Percentiles rank a stretch among this genome's conserved stretches.
Evolutionary conservation across 139 green algal genomes (phyloP).

Genomic region (Raphidocelis subcapitata): DNA sequence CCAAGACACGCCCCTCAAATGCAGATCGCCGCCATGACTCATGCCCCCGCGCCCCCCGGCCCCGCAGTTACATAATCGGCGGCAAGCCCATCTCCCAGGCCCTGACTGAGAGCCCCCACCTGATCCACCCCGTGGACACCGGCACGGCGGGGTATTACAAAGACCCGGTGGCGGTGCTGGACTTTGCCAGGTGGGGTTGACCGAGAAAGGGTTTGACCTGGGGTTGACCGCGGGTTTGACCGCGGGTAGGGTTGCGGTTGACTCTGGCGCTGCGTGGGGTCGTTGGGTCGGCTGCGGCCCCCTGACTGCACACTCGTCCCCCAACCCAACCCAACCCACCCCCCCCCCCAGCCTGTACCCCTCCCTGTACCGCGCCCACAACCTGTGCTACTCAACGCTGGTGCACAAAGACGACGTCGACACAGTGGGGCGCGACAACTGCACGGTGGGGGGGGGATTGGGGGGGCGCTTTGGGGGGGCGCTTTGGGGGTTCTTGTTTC

Average conservation of each 20-base stretch:
- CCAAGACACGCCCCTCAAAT: too few species aligned
- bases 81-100: conserved; percentile 39
- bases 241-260: too few species aligned
- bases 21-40: too few species aligned
- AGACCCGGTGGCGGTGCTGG: conserved; percentile 65
- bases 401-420: conserved; percentile 34
- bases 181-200: conserved; percentile 58
- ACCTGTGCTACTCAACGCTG: conserved; percentile 84
- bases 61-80: conserved; percentile 45
- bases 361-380: conserved; percentile 69
- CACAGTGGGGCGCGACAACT: too few species aligned
- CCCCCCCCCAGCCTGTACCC: conserved; percentile 59
- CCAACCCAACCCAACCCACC: too few species aligned
- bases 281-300: too few species aligned
- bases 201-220: too few species aligned
- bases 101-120: conserved; percentile 63
- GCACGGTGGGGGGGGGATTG: not conserved
- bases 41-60: too few species aligned
- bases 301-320: too few species aligned
- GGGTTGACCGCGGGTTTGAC: too few species aligned
- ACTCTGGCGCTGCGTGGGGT: too few species aligned
- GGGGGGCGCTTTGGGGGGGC: too few species aligned
- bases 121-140: conserved; percentile 78
- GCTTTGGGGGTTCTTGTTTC: not conserved
- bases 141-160: conserved; percentile 58